Evolutionary conservation across 345 rosid genomes (phyloP), one percentile per base, ranked within the genome.

Genomic region (Boechera divaricarpa): DNA sequence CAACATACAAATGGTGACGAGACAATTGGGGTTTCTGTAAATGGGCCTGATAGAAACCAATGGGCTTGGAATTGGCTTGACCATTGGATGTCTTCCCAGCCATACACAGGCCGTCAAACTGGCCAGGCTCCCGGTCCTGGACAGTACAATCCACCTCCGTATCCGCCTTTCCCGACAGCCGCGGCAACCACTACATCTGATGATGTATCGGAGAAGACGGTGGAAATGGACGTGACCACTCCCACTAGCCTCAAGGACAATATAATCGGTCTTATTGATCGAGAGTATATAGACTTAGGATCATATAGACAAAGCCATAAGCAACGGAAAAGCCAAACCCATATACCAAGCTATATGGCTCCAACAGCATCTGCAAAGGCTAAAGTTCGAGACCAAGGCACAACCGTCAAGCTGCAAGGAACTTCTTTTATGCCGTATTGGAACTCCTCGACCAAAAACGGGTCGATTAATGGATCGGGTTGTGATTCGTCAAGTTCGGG

Each of bases 31-130:
- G 53, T 85, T 1, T 80, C 80, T 39, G 67, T 33, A 4, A 63
- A 81, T 7, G 95, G 86, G 35, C 72, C 57, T 1, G 92, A 85
- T 29, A 87, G 83, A 74, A 81, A 77, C 11, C 89, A 88, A 33
- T 87, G 91, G 99, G 96, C 91, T 4, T 91, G 92, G 98, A 95
- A 95, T 48, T 95, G 98, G 98, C 88, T 92, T 7, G 96, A 95
- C 73, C 87, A 83, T 16, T 92, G 99, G 99, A 90, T 95, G 98
- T 87, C 97, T 16, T 67, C 97, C 1, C 98, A 94, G 44, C 92
- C 94, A 8, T 69, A 86, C 75, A 74, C 85, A 2, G 36, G 70
- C 15, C 83, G 75, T 70, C 86, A 89, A 7, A 33, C 74, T 3
- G 87, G 84, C 42, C 79, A 74, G 7, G 87, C 77, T 16, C 16